phyloP scores from a whole-genome alignment of 2,329 filamentous ascomycete species.

The Exophiala calicioides region DNA sequence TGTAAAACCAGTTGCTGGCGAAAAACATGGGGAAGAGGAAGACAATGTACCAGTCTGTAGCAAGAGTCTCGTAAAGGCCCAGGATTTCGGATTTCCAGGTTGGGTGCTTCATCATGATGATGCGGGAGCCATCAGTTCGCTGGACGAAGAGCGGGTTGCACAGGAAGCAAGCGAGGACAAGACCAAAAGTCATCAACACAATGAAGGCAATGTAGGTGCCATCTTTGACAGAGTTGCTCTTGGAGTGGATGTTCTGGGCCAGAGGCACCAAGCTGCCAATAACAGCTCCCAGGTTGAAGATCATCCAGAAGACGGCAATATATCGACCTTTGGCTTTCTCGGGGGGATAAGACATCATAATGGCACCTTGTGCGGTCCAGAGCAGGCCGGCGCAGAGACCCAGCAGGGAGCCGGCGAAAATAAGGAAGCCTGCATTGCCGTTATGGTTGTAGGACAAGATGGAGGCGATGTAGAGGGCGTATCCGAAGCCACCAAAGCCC shows the following conservation, averaged over 20 bases:
- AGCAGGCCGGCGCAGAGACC: slow-evolving; percentile 43
- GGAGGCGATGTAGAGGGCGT: slow-evolving; percentile 41
- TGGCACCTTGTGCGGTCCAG: slow-evolving; percentile 44
- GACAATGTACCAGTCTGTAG: slow-evolving; percentile 70
- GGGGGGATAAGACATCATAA: slow-evolving; percentile 71
- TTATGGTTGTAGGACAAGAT: slow-evolving; percentile 45
- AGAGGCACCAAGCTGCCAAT: slow-evolving; percentile 65
- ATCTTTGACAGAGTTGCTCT: slow-evolving; percentile 52
- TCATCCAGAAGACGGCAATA: slow-evolving; percentile 84
- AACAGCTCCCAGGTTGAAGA: slow-evolving; percentile 83
- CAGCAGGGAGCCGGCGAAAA: slow-evolving; percentile 43
- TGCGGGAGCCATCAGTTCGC: slow-evolving; percentile 73
- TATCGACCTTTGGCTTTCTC: slow-evolving; percentile 77
- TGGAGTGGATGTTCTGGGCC: slow-evolving; percentile 47
- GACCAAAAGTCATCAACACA: slow-evolving; percentile 75
- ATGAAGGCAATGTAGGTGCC: slow-evolving; percentile 89
- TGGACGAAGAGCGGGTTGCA: slow-evolving; percentile 69
- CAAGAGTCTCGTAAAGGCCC: slow-evolving; percentile 73
- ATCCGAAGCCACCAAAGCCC: slow-evolving; percentile 37
- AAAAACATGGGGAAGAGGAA: slow-evolving; percentile 81
- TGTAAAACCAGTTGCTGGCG: slow-evolving; percentile 77
- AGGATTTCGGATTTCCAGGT: slow-evolving; percentile 77
- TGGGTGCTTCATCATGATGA: slow-evolving; percentile 89
- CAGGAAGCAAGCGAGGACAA: slow-evolving; percentile 63
- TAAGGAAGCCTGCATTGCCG: slow-evolving; percentile 41